Evolutionary conservation across 1,284 basidiomycete species (phyloP).

Genomic region (Veloporphyrellus conicus): DNA sequence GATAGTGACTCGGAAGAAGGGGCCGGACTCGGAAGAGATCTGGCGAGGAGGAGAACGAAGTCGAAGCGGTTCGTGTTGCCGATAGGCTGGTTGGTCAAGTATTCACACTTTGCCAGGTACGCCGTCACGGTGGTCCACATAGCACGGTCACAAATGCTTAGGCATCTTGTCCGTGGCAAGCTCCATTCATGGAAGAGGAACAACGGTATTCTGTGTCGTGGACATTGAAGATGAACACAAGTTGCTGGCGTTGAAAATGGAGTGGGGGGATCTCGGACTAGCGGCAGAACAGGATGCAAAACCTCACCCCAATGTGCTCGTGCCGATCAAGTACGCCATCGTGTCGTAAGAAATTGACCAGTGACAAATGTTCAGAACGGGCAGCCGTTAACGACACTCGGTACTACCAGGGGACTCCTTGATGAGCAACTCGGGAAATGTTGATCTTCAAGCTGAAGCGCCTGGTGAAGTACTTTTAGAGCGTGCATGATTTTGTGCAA

Average conservation of each 20-base stretch:
- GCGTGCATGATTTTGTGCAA: conserved; percentile 13
- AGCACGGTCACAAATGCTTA: conserved; percentile 1
- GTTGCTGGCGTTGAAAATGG: conserved; percentile 1
- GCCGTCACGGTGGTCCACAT: too few species aligned
- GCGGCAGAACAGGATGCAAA: background rate
- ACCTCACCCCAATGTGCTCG: conserved; percentile 1
- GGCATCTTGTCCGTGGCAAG: conserved; percentile 6
- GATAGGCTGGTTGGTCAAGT: too few species aligned
- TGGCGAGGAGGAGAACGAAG: too few species aligned
- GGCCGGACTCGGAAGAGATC: too few species aligned
- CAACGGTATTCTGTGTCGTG: conserved; percentile 4
- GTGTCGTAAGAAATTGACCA: too few species aligned
- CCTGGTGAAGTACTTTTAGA: conserved; percentile 13
- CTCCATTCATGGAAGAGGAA: conserved; percentile 11
- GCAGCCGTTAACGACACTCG: conserved; percentile 1
- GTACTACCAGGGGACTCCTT: background rate
- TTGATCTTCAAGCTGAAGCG: conserved; percentile 4
- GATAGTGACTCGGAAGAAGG: too few species aligned
- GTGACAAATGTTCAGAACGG: background rate
- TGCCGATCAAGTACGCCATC: background rate
- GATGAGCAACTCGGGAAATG: background rate
- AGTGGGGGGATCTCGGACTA: conserved; percentile 7
- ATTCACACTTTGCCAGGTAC: too few species aligned
- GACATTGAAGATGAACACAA: background rate
- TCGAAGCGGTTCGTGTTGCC: too few species aligned